Evolutionary conservation across 1,284 basidiomycete genomes (phyloP), one percentile per base, ranked within the genome.

Genomic region (Pascua guehoae): DNA sequence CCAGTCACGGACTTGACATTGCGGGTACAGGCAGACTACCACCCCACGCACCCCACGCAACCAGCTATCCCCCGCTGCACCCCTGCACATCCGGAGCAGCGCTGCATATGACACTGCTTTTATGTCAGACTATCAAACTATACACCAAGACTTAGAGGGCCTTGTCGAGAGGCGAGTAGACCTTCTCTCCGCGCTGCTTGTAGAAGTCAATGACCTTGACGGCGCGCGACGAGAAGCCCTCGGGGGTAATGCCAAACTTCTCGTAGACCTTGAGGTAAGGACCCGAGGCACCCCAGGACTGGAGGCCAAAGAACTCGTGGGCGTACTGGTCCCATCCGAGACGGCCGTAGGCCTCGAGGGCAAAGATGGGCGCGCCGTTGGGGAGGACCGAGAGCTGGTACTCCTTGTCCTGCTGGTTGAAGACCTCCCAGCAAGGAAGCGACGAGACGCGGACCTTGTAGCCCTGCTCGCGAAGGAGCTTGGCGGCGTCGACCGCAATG

Each of bases 121-220:
- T 43, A 17, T 43, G 15, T 43, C 41, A 16, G 41, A 9, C 15
- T 32, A 32, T 32, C 24, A 32, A 32, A 32, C 24, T 32, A 32
- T 32, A 32, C 24, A 32, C 24, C 24, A 32, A 32, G 24, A 32
- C 24, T 32, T 74, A 68, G 49, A 74, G 65, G 56, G 78, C 78
- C 50, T 74, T 75, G 72, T 86, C 79, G 49, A 96, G 80, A 45
- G 92, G 92, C 57, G 89, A 91, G 63, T 86, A 81, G 58, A 93
- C 82, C 55, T 84, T 81, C 56, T 81, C 81, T 46, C 87, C 87
- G 79, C 84, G 84, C 79, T 87, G 80, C 83, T 88, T 87, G 84
- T 94, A 96, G 82, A 89, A 91, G 61, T 83, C 83, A 64, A 91
- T 83, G 57, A 93, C 85, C 83, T 92, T 91, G 82, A 89, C 86